These are phyloP conservation scores for Alternaria tenuissima DNA, from an alignment of 2,329 filamentous ascomycete species.

Conservation along the genomic window DNA sequence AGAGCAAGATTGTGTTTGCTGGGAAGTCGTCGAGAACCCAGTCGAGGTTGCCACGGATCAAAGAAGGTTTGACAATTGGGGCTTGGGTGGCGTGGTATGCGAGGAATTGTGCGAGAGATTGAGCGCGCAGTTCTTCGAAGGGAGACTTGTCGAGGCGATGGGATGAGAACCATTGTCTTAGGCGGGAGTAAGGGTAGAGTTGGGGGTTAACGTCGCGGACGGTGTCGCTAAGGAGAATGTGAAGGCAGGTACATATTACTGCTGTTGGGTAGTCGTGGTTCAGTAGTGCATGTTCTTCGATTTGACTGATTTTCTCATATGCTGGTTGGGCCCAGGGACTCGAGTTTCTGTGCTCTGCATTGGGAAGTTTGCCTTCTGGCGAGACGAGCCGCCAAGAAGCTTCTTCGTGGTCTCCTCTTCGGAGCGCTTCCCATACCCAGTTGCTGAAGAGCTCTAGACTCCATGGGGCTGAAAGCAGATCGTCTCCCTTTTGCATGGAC, in stretches of 20 bases:
- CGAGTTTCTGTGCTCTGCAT: neutral
- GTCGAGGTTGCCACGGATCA: conserved; percentile 69
- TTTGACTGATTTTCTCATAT: conserved; percentile 22
- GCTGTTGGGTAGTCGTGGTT: conserved; percentile 54
- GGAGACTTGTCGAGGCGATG: conserved; percentile 32
- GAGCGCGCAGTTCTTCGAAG: conserved; percentile 71
- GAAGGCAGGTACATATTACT: conserved; percentile 65
- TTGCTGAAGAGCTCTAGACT: conserved; percentile 63
- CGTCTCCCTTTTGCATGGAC: conserved; percentile 60
- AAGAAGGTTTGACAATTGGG: conserved; percentile 72
- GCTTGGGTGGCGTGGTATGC: conserved; percentile 69
- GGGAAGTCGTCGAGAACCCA: conserved; percentile 72
- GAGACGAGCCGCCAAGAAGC: conserved; percentile 49
- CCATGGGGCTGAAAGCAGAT: conserved; percentile 61
- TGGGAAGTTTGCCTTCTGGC: conserved; percentile 28
- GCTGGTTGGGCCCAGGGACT: conserved; percentile 22
- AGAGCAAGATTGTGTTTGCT: conserved; percentile 77
- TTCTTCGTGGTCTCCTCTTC: conserved; percentile 44
- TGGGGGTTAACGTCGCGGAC: conserved; percentile 50
- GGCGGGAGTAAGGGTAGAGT: conserved; percentile 49
- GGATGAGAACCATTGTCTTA: conserved; percentile 32
- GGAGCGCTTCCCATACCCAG: conserved; percentile 71
- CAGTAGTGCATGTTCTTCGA: conserved; percentile 65
- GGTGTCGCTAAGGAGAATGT: conserved; percentile 74
- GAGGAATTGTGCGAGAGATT: conserved; percentile 72